These are phyloP conservation scores for Nicotiana obtusifolia DNA, from an alignment of 257 asterid species.

Conservation along the genomic window DNA sequence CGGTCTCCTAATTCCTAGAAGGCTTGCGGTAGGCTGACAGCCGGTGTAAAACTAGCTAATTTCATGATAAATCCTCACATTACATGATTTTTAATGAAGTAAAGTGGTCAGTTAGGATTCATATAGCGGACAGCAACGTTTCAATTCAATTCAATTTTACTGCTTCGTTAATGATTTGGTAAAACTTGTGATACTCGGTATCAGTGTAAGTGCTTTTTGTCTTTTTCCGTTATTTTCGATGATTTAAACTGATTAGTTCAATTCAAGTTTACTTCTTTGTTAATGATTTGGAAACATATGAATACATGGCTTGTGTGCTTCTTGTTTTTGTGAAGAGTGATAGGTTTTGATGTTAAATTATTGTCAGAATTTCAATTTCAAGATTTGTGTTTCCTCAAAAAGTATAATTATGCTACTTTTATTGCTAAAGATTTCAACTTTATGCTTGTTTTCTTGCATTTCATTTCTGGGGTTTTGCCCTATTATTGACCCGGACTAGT, in stretches of 20 bases:
- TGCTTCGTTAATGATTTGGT: not conserved
- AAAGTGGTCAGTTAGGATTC: too few relatives aligned
- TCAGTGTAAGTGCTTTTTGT: constrained; percentile 8
- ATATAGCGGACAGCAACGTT: not conserved
- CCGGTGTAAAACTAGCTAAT: too few relatives aligned
- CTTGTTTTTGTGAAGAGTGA: not conserved
- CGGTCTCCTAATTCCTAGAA: not conserved
- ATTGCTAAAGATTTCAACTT: not conserved
- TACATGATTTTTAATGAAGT: too few relatives aligned
- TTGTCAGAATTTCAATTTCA: not conserved
- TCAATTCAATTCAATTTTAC: not conserved
- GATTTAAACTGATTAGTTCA: not conserved
- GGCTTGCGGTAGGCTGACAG: too few relatives aligned
- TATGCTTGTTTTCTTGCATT: not conserved
- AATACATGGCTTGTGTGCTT: not conserved
- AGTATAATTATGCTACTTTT: not conserved
- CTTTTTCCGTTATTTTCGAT: not conserved
- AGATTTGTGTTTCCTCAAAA: not conserved
- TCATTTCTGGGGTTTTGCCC: not conserved
- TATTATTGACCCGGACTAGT: not conserved
- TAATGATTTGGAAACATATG: not conserved
- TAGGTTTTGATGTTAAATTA: not conserved
- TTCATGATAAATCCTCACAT: not conserved
- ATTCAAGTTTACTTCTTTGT: not conserved
- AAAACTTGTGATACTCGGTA: not conserved